These are phyloP conservation scores for Diversispora epigaea DNA, from an alignment of 192 early-diverging fungal species.

Conservation along the genomic window DNA sequence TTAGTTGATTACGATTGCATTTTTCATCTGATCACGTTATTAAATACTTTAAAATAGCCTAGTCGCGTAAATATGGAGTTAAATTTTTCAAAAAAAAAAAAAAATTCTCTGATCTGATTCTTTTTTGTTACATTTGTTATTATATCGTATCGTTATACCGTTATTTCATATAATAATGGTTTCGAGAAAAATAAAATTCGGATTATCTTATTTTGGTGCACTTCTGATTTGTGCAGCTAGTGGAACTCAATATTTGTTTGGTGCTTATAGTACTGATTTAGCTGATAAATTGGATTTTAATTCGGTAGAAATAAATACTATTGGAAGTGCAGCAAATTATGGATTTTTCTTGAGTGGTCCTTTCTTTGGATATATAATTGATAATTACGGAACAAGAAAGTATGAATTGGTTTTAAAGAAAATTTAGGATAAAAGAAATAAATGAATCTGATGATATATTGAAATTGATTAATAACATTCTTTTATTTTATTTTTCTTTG, in stretches of 20 bases:
- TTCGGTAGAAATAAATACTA: slow-evolving; percentile 58
- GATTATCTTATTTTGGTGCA: slow-evolving; percentile 45
- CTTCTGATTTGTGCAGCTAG: slow-evolving; percentile 52
- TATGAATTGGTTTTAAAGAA: background rate
- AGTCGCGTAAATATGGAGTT: too few relatives aligned
- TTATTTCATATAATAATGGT: background rate
- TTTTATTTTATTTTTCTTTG: too few relatives aligned
- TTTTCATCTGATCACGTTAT: too few relatives aligned
- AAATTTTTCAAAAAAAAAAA: too few relatives aligned
- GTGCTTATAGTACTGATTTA: slow-evolving; percentile 58
- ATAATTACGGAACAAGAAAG: slow-evolving; percentile 45
- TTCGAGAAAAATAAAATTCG: slow-evolving; percentile 35
- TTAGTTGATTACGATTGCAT: too few relatives aligned
- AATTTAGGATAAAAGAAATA: too few relatives aligned
- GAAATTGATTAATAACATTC: too few relatives aligned
- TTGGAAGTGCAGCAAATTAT: slow-evolving; percentile 64
- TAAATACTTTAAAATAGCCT: too few relatives aligned
- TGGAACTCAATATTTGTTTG: slow-evolving; percentile 70
- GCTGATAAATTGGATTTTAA: slow-evolving; percentile 53
- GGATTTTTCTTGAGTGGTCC: slow-evolving; percentile 67
- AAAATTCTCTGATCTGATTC: too few relatives aligned
- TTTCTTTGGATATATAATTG: slow-evolving; percentile 52
- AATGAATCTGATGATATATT: too few relatives aligned
- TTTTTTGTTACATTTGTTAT: too few relatives aligned
- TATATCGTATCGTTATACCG: too few relatives aligned